Base-by-base conservation (phyloP, 345 rosid species). In the Populus davidiana region DNA sequence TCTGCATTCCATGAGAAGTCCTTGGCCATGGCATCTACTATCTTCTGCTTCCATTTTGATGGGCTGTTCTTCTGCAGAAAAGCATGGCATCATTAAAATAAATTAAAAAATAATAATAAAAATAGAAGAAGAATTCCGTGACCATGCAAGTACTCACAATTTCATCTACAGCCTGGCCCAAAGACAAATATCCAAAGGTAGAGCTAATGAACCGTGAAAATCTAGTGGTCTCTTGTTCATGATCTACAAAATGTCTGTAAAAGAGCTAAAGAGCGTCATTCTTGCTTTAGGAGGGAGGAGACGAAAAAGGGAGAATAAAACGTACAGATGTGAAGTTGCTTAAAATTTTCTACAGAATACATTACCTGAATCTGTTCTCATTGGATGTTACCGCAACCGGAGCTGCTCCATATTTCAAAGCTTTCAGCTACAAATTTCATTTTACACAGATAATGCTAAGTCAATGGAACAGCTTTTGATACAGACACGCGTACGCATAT, bases 1-100 rank as follows among this genome's bases (percentile, higher is more conserved):
- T 90, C 92, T 62, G 81, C 87, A 62, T 85, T 89, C 92, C 90
- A 90, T 18, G 92, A 90, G 81, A 88, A 90, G 83, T 93, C 94
- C 81, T 80, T 81, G 12, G 72, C 78, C 97, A 91, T 93, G 54
- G 86, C 90, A 59, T 85, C 87, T 59, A 1, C 75, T 38, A 89
- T 86, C 83, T 73, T 89, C 72, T 25, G 74, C 49, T 83, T 79
- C 96, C 96, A 91, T 67, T 67, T 69, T 12, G 74, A 86, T 12
- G 85, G 86, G 69, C 82, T 82, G 77, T 81, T 88, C 63, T 39
- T 86, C 94, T 92, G 25, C 75, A 25, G 14, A 75, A 33, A 73
- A 21, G 61, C 44, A 4, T 16, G 63, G 33, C 50, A 31, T 47
- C 39, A 14, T 27, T 12, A 41, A 35, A 59, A 73, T 9, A 21